phyloP scores from a whole-genome alignment of 352 stramenopile species.

The Paralagenidium karlingii region DNA sequence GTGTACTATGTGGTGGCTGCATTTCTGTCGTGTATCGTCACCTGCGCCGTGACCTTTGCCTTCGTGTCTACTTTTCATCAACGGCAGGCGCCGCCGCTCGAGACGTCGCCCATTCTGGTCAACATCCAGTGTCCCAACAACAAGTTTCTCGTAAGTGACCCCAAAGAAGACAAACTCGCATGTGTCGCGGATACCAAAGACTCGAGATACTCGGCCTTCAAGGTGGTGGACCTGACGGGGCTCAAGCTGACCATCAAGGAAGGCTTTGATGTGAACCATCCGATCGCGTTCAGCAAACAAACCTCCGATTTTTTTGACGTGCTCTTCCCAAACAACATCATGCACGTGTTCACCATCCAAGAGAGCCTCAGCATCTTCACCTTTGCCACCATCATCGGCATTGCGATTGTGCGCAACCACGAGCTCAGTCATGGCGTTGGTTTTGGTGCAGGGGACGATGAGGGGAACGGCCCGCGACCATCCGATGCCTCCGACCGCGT shows the following conservation, averaged over 20 bases:
- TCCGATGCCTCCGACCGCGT: no score
- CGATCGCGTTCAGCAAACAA: slow-evolving; percentile 22
- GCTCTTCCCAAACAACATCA: slow-evolving; percentile 48
- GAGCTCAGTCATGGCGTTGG: no score
- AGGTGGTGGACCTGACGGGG: slow-evolving; percentile 31
- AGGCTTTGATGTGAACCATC: slow-evolving; percentile 13
- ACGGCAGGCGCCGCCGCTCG: slow-evolving; percentile 4
- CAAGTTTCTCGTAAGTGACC: slow-evolving; percentile 23
- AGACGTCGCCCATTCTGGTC: slow-evolving; percentile 14
- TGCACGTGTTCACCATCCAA: slow-evolving; percentile 23
- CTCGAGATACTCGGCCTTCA: no score
- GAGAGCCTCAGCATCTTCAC: slow-evolving; percentile 32
- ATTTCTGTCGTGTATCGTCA: slow-evolving; percentile 23
- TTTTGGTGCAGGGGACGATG: no score
- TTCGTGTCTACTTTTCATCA: slow-evolving; percentile 14
- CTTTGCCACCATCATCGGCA: slow-evolving; percentile 45
- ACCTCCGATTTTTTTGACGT: slow-evolving; percentile 38
- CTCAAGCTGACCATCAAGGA: slow-evolving; percentile 14
- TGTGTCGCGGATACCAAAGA: no score
- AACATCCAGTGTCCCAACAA: slow-evolving; percentile 39
- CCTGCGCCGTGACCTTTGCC: slow-evolving; percentile 19
- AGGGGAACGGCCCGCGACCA: no score
- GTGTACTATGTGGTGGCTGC: slow-evolving; percentile 28
- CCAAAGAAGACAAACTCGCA: no score
- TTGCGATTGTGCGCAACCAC: slow-evolving; percentile 27